Conservation (phyloP, 768 basidiomycete species). For the Obba rivulosa region DNA sequence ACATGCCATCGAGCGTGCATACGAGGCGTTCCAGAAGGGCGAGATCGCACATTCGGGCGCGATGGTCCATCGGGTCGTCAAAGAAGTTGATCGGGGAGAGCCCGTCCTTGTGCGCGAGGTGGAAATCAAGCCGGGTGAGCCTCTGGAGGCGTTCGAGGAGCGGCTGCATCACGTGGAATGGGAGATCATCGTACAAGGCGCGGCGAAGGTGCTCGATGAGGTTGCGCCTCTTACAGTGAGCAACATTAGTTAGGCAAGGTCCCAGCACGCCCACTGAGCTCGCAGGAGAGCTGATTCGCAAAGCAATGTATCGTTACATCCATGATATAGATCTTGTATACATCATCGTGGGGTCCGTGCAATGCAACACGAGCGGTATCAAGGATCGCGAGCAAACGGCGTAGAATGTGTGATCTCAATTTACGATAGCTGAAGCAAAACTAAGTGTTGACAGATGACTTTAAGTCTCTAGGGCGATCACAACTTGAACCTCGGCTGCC, state of each 20-base stretch:
- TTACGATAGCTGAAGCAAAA: too few species aligned
- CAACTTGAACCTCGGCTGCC: conserved; percentile 46
- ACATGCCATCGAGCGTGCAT: conserved; percentile 86
- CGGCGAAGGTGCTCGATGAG: conserved; percentile 62
- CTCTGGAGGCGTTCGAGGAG: conserved; percentile 64
- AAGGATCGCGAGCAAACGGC: too few species aligned
- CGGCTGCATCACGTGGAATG: conserved; percentile 84
- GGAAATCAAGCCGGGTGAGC: conserved; percentile 65
- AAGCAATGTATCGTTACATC: too few species aligned
- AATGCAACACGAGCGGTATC: too few species aligned
- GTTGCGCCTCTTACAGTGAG: conserved; percentile 26
- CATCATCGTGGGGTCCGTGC: too few species aligned
- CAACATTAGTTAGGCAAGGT: not conserved
- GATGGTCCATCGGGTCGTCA: conserved; percentile 93
- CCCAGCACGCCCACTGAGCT: too few species aligned
- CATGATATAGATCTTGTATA: too few species aligned
- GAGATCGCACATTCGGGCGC: conserved; percentile 75
- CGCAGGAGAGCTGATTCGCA: too few species aligned
- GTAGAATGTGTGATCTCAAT: too few species aligned
- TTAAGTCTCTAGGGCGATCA: too few species aligned
- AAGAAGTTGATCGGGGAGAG: conserved; percentile 89
- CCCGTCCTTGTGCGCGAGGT: conserved; percentile 81
- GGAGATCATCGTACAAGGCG: conserved; percentile 85
- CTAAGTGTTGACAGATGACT: too few species aligned
- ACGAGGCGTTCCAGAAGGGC: conserved; percentile 80